Base-by-base conservation (phyloP, 768 basidiomycete species). In the Amanita pseudoporphyria region DNA sequence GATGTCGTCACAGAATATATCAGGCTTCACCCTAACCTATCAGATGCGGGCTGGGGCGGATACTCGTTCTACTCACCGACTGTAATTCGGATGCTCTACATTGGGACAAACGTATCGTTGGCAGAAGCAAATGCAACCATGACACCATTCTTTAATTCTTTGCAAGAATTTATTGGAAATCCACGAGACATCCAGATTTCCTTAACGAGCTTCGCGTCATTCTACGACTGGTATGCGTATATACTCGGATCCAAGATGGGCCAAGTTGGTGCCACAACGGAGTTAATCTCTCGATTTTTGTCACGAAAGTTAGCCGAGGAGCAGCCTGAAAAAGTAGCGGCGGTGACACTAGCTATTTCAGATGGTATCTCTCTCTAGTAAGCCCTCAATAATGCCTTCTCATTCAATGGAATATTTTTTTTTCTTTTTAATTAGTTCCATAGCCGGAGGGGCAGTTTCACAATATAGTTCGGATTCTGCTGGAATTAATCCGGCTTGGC, bases 401-500 rank as follows among this genome's bases (percentile, higher is more conserved):
- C 14, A 3, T 3, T 43, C 13, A n/a, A 13, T 4, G 18, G 10
- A 7, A 2, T 24, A 12, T 30, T 13, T 14, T 14, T 43, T 13
- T 12, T 14, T 13, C 13, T 30, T 10, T 24, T 26, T 10, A 3
- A 9, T 30, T 9, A 45, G 44, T 51, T 5, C 16, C 28, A 37
- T 45, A 4, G 14, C 24, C 16, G 26, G 50, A 14, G 9, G 22
- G 3, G 68, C 61, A 12, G 75, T 75, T 61, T n/a, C 65, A 3
- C 57, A 58, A 16, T 55, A 60, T 28, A 57, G 66, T 18, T 65
- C 73, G 0, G 60, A 67, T 32, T 64, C 70, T 1, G 62, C 61
- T 10, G 76, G 71, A 14, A 53, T 76, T 16, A 67, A 76, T 56
- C 77, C 74, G 7, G 70, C 69, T 0, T 79, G 76, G 74, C 65